Percentiles rank a stretch among this genome's conserved stretches.
Evolutionary conservation across 176 grass and related monocot species (phyloP).

Genomic region (Aechmea fasciata): DNA sequence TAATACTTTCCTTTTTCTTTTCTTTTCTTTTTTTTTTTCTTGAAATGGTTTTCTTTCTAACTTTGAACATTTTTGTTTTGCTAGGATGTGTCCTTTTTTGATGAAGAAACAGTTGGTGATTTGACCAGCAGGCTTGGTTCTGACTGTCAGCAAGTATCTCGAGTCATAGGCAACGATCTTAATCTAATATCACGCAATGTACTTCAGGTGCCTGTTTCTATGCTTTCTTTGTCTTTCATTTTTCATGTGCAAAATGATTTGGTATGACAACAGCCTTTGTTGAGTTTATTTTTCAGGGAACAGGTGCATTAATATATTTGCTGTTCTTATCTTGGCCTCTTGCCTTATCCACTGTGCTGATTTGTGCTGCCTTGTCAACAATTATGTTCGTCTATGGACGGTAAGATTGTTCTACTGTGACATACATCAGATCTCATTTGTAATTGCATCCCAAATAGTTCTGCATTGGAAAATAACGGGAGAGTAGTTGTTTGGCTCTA

Average conservation of each 20-base stretch:
- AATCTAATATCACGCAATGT: slow-evolving; percentile 93
- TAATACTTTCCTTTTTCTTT: neutral
- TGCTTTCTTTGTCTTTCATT: slow-evolving; percentile 9
- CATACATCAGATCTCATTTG: neutral
- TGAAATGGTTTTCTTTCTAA: neutral
- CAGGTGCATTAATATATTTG: slow-evolving; percentile 88
- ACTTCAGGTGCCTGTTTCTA: slow-evolving; percentile 56
- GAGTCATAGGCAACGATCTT: slow-evolving; percentile 94
- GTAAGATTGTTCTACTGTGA: slow-evolving; percentile 34
- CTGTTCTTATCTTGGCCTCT: slow-evolving; percentile 95
- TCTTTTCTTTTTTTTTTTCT: slow-evolving; percentile 11
- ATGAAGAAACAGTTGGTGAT: slow-evolving; percentile 97
- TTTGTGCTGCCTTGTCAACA: slow-evolving; percentile 58
- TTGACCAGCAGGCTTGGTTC: slow-evolving; percentile 97
- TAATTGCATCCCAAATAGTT: too few species aligned
- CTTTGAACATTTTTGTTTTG: slow-evolving; percentile 7
- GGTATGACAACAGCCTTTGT: slow-evolving; percentile 19
- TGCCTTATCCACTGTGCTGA: slow-evolving; percentile 71
- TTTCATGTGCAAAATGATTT: neutral
- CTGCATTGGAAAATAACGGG: too few species aligned
- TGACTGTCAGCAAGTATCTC: slow-evolving; percentile 97
- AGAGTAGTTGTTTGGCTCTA: too few species aligned
- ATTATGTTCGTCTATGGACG: slow-evolving; percentile 86
- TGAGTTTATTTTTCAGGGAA: slow-evolving; percentile 53
- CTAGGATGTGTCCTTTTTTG: slow-evolving; percentile 91